phyloP scores from a whole-genome alignment of 495 filamentous ascomycete genomes.

The Penicillium roqueforti region DNA sequence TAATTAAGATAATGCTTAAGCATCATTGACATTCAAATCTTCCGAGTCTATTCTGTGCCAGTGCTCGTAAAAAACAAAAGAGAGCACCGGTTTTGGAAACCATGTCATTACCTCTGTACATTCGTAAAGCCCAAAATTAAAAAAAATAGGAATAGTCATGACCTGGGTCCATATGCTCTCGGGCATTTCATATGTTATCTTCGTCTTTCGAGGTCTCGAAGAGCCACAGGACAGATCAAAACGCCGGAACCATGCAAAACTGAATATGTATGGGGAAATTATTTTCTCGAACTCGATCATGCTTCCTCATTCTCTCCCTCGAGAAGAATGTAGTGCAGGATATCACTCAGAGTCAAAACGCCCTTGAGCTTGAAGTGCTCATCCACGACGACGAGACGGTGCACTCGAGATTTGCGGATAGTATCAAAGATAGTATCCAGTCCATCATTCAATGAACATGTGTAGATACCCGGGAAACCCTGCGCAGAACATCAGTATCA shows the following conservation, averaged over 20 bases:
- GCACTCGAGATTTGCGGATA: constrained; percentile 88
- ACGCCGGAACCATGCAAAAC: constrained; percentile 41
- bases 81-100: constrained; percentile 11
- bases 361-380: constrained; percentile 80
- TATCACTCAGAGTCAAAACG: constrained; percentile 91
- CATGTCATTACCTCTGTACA: constrained; percentile 34
- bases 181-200: background rate
- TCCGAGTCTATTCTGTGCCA: constrained; percentile 31
- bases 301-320: constrained; percentile 63
- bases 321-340: constrained; percentile 89
- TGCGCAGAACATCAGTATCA: constrained; percentile 22
- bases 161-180: constrained; percentile 1
- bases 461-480: constrained; percentile 97
- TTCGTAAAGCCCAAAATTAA: constrained; percentile 16
- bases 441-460: constrained; percentile 85
- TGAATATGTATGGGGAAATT: constrained; percentile 23
- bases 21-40: constrained; percentile 11
- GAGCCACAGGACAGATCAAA: constrained; percentile 16
- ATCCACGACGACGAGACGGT: constrained; percentile 89
- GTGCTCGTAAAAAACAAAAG: constrained; percentile 10
- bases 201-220: background rate
- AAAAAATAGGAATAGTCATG: constrained; percentile 3
- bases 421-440: constrained; percentile 96
- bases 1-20: background rate
- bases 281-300: constrained; percentile 19